These are phyloP conservation scores for Trypanosoma cruzi DNA, from an alignment of 208 protist genomes.

Conservation along the genomic window DNA sequence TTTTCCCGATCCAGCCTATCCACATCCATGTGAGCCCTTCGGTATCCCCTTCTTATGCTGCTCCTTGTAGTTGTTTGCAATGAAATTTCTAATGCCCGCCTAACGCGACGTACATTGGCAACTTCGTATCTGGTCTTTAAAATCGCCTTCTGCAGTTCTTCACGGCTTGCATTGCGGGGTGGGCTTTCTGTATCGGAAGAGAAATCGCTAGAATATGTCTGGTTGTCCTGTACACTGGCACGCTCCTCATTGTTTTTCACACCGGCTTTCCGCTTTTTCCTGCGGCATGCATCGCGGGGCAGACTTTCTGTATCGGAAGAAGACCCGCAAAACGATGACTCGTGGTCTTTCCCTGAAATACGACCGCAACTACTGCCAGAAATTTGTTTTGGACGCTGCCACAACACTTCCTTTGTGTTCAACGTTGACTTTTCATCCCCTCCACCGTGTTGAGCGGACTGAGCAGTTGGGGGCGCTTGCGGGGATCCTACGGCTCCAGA, in stretches of 20 bases:
- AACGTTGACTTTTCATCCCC: background rate
- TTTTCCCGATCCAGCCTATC: constrained; percentile 36
- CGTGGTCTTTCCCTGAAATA: no score
- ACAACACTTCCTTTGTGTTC: background rate
- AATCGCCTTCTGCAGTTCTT: background rate
- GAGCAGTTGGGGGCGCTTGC: background rate
- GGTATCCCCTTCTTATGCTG: background rate
- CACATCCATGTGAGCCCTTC: constrained; percentile 26
- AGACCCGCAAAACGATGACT: no score
- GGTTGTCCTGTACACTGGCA: background rate
- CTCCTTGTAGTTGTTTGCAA: background rate
- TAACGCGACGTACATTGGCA: constrained; percentile 11
- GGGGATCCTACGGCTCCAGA: background rate
- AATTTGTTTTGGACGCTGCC: background rate
- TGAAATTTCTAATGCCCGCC: background rate
- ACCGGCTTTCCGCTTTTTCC: no score
- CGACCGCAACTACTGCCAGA: no score
- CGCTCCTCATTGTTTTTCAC: background rate
- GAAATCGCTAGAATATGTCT: background rate
- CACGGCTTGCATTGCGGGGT: background rate
- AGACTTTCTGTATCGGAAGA: no score
- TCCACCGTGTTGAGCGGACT: background rate
- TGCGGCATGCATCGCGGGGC: no score
- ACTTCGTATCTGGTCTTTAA: background rate
- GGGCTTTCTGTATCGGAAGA: background rate